Conservation (phyloP, 352 stramenopile species). For the Phytophthora pinifolia region DNA sequence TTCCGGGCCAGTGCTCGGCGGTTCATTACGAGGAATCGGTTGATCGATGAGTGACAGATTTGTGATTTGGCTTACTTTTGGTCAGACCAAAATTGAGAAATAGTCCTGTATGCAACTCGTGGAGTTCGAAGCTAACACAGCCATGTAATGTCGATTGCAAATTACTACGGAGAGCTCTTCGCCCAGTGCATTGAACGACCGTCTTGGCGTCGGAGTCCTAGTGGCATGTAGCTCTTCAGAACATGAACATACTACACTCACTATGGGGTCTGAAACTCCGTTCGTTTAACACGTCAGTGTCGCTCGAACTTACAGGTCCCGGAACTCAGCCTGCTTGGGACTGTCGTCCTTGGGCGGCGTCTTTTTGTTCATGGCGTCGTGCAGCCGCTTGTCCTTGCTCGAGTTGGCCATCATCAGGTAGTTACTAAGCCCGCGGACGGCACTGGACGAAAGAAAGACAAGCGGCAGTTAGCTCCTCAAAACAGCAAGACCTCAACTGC, state of each 20-base stretch:
- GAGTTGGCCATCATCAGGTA: conserved; percentile 88
- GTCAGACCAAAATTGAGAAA: neutral
- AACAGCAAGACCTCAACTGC: neutral
- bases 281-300: conserved; percentile 2
- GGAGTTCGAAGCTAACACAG: too few relatives aligned
- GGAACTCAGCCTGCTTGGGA: conserved; percentile 75
- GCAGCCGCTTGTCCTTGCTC: conserved; percentile 87
- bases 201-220: too few relatives aligned
- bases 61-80: neutral
- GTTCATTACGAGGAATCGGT: conserved; percentile 48
- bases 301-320: conserved; percentile 56
- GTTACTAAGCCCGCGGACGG: conserved; percentile 83
- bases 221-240: too few relatives aligned
- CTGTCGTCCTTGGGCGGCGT: conserved; percentile 33
- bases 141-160: too few relatives aligned
- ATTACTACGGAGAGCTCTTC: too few relatives aligned
- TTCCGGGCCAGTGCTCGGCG: conserved; percentile 68
- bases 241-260: too few relatives aligned
- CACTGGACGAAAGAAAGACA: conserved; percentile 33
- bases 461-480: neutral
- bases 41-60: too few relatives aligned
- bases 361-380: conserved; percentile 76
- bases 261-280: neutral
- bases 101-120: too few relatives aligned
- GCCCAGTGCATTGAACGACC: too few relatives aligned